A percentile compares a stretch with the other conserved stretches of the same genome.
Conservation (phyloP, 2,329 filamentous ascomycete species). For the Botryotinia globosa region DNA sequence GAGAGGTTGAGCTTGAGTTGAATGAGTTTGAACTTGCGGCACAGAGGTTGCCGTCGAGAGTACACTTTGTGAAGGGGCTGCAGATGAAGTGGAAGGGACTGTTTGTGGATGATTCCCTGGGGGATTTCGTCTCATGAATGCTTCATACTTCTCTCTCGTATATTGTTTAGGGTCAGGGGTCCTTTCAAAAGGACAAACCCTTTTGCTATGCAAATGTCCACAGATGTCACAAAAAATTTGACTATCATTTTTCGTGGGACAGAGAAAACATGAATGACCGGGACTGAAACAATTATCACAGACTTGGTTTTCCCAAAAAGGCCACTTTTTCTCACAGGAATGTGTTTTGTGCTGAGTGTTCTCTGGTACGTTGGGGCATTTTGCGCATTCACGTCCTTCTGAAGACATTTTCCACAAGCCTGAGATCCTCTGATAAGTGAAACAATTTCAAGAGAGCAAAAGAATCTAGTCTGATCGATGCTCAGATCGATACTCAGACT, state of each 20-base stretch:
- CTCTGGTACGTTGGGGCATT: neutral
- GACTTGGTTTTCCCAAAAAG: neutral
- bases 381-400: neutral
- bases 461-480: too few relatives aligned
- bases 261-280: neutral
- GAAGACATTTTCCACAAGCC: neutral
- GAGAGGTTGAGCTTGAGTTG: neutral
- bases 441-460: neutral
- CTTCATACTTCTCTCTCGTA: neutral
- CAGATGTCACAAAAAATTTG: neutral
- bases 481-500: neutral
- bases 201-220: neutral
- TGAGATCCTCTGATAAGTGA: neutral
- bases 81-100: neutral
- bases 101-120: too few relatives aligned
- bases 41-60: neutral
- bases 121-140: too few relatives aligned
- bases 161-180: neutral
- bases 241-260: neutral
- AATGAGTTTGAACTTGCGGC: neutral
- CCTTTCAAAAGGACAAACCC: neutral
- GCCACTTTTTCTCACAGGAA: neutral
- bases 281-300: neutral
- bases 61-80: neutral
- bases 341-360: neutral